These are phyloP conservation scores for Kodamaea sp. DNA, from an alignment of 1,139 yeast species.

Conservation along the genomic window DNA sequence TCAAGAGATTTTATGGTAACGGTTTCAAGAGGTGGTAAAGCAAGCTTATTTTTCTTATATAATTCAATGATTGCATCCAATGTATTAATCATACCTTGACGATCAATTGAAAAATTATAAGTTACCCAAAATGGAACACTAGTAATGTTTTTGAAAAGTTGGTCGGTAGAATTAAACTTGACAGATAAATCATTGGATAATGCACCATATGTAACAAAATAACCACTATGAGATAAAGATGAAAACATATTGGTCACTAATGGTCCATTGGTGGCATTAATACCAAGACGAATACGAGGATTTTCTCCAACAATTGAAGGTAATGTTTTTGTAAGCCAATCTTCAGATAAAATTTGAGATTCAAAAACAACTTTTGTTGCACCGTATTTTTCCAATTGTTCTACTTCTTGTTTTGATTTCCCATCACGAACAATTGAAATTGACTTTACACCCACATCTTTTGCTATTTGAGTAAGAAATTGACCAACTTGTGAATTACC, in stretches of 20 bases:
- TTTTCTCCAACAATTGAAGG: conserved; percentile 13
- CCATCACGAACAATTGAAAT: conserved; percentile 32
- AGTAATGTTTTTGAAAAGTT: conserved; percentile 19
- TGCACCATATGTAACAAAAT: conserved; percentile 29
- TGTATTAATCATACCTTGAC: conserved; percentile 16
- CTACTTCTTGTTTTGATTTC: conserved; percentile 22
- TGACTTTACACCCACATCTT: conserved; percentile 21
- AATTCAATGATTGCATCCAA: conserved; percentile 12
- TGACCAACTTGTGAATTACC: conserved; percentile 35
- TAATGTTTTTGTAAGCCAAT: conserved; percentile 12
- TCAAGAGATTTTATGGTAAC: too few relatives aligned
- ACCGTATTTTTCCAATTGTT: conserved; percentile 24
- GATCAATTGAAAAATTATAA: conserved; percentile 15
- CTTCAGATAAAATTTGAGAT: conserved; percentile 14
- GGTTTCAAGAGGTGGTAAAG: background rate
- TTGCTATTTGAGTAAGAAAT: conserved; percentile 30
- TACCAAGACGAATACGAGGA: conserved; percentile 27
- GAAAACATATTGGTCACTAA: conserved; percentile 23
- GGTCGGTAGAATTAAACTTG: conserved; percentile 13
- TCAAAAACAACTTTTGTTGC: conserved; percentile 33
- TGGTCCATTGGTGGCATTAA: conserved; percentile 32
- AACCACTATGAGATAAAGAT: conserved; percentile 24
- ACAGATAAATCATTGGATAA: conserved; percentile 12
- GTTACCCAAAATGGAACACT: conserved; percentile 20
- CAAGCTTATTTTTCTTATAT: conserved; percentile 12